These are phyloP conservation scores for Malus orientalis DNA, from an alignment of 306 rosid species.

Conservation along the genomic window DNA sequence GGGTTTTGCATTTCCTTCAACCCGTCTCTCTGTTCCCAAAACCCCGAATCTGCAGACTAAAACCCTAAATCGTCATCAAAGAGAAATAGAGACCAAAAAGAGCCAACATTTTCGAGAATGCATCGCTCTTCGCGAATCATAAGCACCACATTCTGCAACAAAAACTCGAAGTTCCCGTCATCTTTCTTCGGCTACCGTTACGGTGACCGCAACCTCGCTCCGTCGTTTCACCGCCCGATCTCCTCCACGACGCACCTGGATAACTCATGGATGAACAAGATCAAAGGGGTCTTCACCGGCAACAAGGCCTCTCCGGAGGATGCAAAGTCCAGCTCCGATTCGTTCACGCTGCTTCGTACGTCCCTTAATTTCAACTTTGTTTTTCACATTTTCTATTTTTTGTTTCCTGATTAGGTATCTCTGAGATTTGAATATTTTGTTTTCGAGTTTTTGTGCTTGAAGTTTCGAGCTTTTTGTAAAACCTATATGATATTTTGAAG, in stretches of 20 bases:
- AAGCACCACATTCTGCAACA: constrained; percentile 12
- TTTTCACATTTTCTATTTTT: not conserved
- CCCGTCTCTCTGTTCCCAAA: not conserved
- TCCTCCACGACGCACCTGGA: constrained; percentile 51
- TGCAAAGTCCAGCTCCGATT: constrained; percentile 28
- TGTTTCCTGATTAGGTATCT: not conserved
- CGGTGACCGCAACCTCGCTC: constrained; percentile 8
- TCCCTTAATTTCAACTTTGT: not conserved
- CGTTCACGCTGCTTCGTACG: constrained; percentile 60
- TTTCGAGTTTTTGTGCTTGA: not conserved
- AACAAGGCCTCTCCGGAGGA: constrained; percentile 28
- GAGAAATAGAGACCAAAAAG: not conserved
- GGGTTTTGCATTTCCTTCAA: not conserved
- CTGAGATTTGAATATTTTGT: no score
- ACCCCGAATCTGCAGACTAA: not conserved
- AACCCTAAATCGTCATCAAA: not conserved
- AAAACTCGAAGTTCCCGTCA: not conserved
- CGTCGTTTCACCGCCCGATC: constrained; percentile 42
- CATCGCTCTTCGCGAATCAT: constrained; percentile 26
- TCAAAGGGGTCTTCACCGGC: constrained; percentile 74
- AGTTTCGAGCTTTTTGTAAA: not conserved
- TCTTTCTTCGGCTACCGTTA: not conserved
- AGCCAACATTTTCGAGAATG: constrained; percentile 17
- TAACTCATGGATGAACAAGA: constrained; percentile 65
- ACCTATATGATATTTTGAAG: not conserved